A percentile compares a stretch with the other conserved stretches of the same genome.
Evolutionary conservation across 2,329 filamentous ascomycete species (phyloP).

Genomic region (Fusarium falciforme): DNA sequence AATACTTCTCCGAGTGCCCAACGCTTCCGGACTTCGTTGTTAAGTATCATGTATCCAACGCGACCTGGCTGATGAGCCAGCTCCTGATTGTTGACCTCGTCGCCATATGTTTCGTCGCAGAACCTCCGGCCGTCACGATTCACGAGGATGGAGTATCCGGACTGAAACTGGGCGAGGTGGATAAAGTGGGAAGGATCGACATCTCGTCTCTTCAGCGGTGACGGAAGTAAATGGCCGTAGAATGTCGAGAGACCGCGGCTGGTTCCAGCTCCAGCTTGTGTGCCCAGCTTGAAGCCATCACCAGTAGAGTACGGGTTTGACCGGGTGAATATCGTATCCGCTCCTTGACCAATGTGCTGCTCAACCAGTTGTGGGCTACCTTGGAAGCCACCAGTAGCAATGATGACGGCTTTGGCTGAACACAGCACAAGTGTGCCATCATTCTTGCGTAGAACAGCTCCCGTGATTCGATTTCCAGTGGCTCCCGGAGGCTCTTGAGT

Average conservation of each 20-base stretch:
- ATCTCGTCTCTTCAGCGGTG: constrained; percentile 9
- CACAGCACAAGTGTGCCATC: constrained; percentile 7
- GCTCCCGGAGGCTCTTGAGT: neutral
- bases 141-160: constrained; percentile 20
- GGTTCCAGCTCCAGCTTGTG: constrained; percentile 14
- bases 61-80: constrained; percentile 18
- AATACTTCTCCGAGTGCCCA: constrained; percentile 26
- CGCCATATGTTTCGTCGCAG: constrained; percentile 28
- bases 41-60: constrained; percentile 26
- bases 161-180: constrained; percentile 27
- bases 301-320: constrained; percentile 27
- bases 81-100: constrained; percentile 29
- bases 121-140: constrained; percentile 16
- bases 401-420: constrained; percentile 18
- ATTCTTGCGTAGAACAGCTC: constrained; percentile 4
- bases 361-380: constrained; percentile 21
- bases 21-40: constrained; percentile 13
- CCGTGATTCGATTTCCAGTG: constrained; percentile 10
- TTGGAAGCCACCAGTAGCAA: constrained; percentile 27
- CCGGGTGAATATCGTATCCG: constrained; percentile 23
- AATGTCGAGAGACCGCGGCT: constrained; percentile 24
- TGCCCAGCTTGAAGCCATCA: constrained; percentile 20
- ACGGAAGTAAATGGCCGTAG: constrained; percentile 24
- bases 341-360: constrained; percentile 11
- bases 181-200: constrained; percentile 26